Evolutionary conservation across 2,329 filamentous ascomycete species (phyloP).

Genomic region (Ophiosphaerella narmari): DNA sequence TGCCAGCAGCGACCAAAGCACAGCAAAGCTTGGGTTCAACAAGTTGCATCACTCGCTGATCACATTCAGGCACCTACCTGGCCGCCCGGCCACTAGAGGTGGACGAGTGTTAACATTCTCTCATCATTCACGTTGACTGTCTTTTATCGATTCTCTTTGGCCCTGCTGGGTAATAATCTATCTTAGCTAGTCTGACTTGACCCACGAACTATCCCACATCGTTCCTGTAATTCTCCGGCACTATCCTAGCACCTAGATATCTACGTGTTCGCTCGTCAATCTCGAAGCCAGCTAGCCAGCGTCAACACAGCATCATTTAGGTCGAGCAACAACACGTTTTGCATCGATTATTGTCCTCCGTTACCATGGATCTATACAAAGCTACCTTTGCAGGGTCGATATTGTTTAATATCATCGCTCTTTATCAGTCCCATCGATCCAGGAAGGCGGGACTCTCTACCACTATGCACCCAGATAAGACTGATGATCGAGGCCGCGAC

Average conservation of each 20-base stretch:
- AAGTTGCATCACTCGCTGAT: no score
- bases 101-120: no score
- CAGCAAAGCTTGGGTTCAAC: no score
- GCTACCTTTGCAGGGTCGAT: conserved; percentile 34
- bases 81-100: no score
- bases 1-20: background rate
- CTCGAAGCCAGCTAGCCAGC: conserved; percentile 3
- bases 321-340: background rate
- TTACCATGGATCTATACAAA: conserved; percentile 38
- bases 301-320: background rate
- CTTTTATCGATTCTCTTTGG: no score
- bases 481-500: conserved; percentile 28
- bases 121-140: no score
- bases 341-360: background rate
- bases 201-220: no score
- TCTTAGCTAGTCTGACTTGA: no score
- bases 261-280: background rate
- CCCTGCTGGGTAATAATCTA: no score
- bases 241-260: no score
- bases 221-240: no score
- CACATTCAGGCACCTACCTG: no score
- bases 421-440: conserved; percentile 33
- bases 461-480: conserved; percentile 19
- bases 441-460: conserved; percentile 13
- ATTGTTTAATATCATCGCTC: conserved; percentile 31